phyloP scores from a whole-genome alignment of 176 grass and related monocot genomes.

The Lolium rigidum region DNA sequence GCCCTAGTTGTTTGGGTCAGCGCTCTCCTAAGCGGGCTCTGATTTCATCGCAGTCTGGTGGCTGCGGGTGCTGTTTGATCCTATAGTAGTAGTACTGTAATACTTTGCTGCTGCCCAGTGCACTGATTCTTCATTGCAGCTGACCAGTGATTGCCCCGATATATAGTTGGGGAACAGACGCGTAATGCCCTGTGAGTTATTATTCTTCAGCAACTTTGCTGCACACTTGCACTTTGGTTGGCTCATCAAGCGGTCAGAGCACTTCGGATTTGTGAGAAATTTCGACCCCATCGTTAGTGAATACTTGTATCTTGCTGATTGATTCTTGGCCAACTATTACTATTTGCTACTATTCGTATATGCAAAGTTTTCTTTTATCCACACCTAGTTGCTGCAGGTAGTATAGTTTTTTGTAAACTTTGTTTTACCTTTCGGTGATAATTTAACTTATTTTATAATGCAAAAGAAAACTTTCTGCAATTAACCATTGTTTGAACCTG shows the following conservation, averaged over 20 bases:
- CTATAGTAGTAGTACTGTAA: too few relatives aligned
- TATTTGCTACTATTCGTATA: too few relatives aligned
- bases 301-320: background rate
- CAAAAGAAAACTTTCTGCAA: background rate
- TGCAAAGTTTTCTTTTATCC: too few relatives aligned
- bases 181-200: background rate
- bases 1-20: background rate
- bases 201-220: background rate
- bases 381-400: background rate
- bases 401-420: background rate
- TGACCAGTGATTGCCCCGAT: background rate
- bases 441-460: background rate
- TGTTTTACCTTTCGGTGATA: background rate
- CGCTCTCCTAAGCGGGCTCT: background rate
- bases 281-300: background rate
- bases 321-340: background rate
- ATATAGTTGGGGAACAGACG: too few relatives aligned
- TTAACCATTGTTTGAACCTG: background rate
- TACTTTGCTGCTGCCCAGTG: background rate
- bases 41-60: background rate
- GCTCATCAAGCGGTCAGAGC: background rate
- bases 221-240: background rate
- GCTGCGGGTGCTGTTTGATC: background rate
- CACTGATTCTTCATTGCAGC: background rate
- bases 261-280: background rate